Evolutionary conservation across 1,284 basidiomycete species (phyloP).

Genomic region (Vanrija humicola): DNA sequence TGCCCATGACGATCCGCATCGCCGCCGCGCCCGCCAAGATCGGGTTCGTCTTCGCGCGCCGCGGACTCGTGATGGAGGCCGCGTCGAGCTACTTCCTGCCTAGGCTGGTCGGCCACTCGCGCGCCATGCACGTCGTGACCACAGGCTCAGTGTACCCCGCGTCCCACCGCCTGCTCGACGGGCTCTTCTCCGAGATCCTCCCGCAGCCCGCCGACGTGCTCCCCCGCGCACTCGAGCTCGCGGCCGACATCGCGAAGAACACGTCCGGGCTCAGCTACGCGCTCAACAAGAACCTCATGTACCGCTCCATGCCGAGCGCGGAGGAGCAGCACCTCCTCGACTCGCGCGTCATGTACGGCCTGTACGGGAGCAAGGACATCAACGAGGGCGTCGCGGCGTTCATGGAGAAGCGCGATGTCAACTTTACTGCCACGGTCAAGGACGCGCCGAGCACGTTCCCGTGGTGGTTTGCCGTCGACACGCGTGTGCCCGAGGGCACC

Average conservation of each 20-base stretch:
- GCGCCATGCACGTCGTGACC: constrained; percentile 9
- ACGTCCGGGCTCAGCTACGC: constrained; percentile 3
- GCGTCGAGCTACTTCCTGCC: constrained; percentile 19
- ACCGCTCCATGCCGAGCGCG: constrained; percentile 4
- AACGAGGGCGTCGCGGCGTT: constrained; percentile 18
- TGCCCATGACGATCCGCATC: constrained; percentile 16
- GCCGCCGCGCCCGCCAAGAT: constrained; percentile 16
- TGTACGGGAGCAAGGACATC: constrained; percentile 8
- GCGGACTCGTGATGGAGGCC: constrained; percentile 17
- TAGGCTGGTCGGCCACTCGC: constrained; percentile 5
- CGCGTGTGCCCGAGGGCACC: neutral
- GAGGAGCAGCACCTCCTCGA: constrained; percentile 22
- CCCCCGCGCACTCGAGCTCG: constrained; percentile 13
- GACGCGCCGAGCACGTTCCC: constrained; percentile 12
- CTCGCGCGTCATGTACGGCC: constrained; percentile 8
- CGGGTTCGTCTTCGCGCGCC: constrained; percentile 17
- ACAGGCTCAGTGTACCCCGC: constrained; percentile 12
- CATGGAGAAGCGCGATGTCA: constrained; percentile 15
- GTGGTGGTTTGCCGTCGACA: constrained; percentile 13
- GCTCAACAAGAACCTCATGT: constrained; percentile 14
- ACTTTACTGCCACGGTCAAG: constrained; percentile 11
- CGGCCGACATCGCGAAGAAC: constrained; percentile 10
- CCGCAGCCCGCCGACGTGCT: constrained; percentile 9
- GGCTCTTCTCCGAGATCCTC: constrained; percentile 15
- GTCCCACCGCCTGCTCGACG: constrained; percentile 4